These are phyloP conservation scores for Russula griseocarnosa DNA, from an alignment of 768 basidiomycete species.

Conservation along the genomic window DNA sequence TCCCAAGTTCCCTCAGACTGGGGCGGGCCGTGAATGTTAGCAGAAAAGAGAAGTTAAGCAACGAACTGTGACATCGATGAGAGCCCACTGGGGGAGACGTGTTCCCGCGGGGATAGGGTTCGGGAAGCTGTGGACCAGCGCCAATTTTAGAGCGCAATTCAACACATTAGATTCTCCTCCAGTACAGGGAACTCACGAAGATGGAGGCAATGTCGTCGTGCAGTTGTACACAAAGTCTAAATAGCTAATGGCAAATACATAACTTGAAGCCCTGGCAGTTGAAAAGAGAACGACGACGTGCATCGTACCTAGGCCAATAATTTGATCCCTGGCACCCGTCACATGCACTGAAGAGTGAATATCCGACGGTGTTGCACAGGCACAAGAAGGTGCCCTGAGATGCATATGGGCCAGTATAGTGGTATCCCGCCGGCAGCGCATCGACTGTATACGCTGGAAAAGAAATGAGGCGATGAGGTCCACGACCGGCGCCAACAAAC, in stretches of 20 bases:
- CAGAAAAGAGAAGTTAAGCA: no score
- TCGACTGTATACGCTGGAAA: background rate
- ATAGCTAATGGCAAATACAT: background rate
- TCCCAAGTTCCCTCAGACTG: background rate
- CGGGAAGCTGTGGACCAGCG: background rate
- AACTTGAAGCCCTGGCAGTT: background rate
- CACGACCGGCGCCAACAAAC: background rate
- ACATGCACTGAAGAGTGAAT: constrained; percentile 9
- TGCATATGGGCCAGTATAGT: background rate
- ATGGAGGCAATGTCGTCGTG: background rate
- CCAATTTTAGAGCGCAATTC: no score
- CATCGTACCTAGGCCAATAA: constrained; percentile 5
- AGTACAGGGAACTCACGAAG: background rate
- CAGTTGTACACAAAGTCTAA: background rate
- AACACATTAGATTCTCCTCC: background rate
- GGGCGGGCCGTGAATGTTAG: background rate
- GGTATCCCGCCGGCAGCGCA: background rate
- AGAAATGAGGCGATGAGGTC: background rate
- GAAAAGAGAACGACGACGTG: no score
- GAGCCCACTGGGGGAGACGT: background rate
- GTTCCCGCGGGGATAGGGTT: background rate
- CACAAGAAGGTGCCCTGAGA: background rate
- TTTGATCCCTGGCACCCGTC: background rate
- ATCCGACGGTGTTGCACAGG: background rate
- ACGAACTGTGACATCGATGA: constrained; percentile 1